A percentile compares a stretch with the other conserved stretches of the same genome.
Evolutionary conservation across 176 grass and related monocot species (phyloP).

Genomic region (Puccinellia tenuiflora): DNA sequence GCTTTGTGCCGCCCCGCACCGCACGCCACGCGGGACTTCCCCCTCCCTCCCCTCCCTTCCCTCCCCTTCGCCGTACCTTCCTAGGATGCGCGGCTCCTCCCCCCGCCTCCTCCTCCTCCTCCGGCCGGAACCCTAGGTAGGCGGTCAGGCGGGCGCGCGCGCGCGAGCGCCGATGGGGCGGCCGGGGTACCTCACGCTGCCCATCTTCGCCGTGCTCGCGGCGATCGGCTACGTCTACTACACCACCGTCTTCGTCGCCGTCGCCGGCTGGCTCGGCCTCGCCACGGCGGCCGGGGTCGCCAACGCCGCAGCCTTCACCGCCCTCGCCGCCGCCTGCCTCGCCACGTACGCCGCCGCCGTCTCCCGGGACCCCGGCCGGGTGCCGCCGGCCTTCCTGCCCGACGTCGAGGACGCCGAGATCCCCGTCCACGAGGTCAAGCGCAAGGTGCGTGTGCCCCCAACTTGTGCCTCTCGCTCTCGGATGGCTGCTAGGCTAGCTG

Average conservation of each 20-base stretch:
- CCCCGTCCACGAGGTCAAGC: conserved; percentile 79
- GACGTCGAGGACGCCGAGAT: conserved; percentile 59
- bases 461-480: background rate
- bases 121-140: conserved; percentile 39
- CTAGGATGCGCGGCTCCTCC: conserved; percentile 22
- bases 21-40: conserved; percentile 11
- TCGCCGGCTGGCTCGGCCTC: conserved; percentile 67
- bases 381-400: conserved; percentile 56
- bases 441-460: conserved; percentile 45
- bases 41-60: background rate
- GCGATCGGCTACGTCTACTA: conserved; percentile 80
- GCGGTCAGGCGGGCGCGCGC: background rate
- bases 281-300: conserved; percentile 56
- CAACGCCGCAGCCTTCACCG: conserved; percentile 64
- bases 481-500: background rate
- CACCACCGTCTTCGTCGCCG: conserved; percentile 76
- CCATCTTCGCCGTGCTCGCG: conserved; percentile 68
- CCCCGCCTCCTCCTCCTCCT: conserved; percentile 16
- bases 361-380: conserved; percentile 62
- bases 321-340: conserved; percentile 39
- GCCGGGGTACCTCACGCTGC: conserved; percentile 80
- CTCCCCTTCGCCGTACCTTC: background rate
- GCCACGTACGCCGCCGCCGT: conserved; percentile 59
- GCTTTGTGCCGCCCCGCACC: background rate
- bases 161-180: conserved; percentile 31